These are phyloP conservation scores for Vitis riparia DNA, from an alignment of 164 flowering plant genomes.

Conservation along the genomic window DNA sequence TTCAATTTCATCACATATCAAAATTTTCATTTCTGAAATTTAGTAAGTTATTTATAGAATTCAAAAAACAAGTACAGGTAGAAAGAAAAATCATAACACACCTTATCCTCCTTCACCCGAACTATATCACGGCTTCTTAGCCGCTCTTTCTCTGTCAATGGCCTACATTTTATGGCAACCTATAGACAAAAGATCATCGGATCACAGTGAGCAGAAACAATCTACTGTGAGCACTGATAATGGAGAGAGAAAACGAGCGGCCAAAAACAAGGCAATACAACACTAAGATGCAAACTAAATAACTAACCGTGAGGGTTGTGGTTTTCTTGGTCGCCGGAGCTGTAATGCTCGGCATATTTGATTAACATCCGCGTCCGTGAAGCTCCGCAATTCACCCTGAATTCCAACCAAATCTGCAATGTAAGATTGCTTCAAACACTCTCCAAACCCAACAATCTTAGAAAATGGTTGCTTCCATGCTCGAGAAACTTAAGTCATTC, in stretches of 20 bases:
- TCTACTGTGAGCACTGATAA: background rate
- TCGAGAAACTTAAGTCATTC: no score
- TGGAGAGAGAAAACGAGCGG: background rate
- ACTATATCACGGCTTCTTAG: constrained; percentile 55
- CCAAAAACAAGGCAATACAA: constrained; percentile 2
- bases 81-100: constrained; percentile 11
- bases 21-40: background rate
- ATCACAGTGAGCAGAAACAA: background rate
- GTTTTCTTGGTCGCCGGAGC: constrained; percentile 70
- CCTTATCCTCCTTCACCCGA: constrained; percentile 67
- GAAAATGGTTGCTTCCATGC: no score
- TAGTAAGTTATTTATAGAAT: background rate
- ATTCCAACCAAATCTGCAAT: background rate
- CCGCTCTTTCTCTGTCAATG: constrained; percentile 48
- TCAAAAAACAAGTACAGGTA: background rate
- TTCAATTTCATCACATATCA: background rate
- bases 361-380: constrained; percentile 21
- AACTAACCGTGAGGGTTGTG: constrained; percentile 68
- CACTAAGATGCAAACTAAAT: background rate
- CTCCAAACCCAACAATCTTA: no score
- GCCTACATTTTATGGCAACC: constrained; percentile 93
- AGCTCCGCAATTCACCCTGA: constrained; percentile 2
- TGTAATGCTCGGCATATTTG: constrained; percentile 71
- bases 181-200: constrained; percentile 17
- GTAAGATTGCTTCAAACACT: no score